These are phyloP conservation scores for Centrapalus pauciflorus DNA, from an alignment of 129 eudicot genomes.

Conservation along the genomic window DNA sequence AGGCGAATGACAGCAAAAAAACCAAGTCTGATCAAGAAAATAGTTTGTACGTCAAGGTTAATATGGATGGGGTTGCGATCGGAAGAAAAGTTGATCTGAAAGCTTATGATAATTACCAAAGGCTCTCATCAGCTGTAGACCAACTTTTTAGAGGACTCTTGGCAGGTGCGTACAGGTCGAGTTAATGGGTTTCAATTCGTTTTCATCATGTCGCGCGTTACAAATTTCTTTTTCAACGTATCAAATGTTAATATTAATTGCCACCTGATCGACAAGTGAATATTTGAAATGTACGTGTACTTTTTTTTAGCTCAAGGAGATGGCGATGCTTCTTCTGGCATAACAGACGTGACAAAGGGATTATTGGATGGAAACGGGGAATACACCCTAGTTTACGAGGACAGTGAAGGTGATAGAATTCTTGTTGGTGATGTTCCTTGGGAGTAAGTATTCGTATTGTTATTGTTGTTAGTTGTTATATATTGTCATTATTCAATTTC, in stretches of 20 bases:
- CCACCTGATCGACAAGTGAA: too few species aligned
- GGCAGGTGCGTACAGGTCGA: too few species aligned
- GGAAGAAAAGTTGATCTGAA: conserved; percentile 75
- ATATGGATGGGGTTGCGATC: conserved; percentile 73
- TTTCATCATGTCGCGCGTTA: too few species aligned
- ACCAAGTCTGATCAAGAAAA: conserved; percentile 18
- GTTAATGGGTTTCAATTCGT: too few species aligned
- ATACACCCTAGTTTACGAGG: conserved; percentile 90
- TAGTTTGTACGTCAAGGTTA: conserved; percentile 60
- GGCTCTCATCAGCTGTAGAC: conserved; percentile 59
- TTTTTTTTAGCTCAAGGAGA: conserved; percentile 64
- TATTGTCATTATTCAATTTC: not conserved
- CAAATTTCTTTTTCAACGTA: too few species aligned
- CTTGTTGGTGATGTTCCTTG: conserved; percentile 99
- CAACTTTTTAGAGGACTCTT: conserved; percentile 60
- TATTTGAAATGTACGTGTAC: not conserved
- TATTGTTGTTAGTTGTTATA: not conserved
- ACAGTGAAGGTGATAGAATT: conserved; percentile 95
- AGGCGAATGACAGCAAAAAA: conserved; percentile 19
- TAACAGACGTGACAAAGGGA: conserved; percentile 39
- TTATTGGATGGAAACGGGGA: conserved; percentile 77
- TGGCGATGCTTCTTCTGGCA: conserved; percentile 31
- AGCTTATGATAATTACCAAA: conserved; percentile 51
- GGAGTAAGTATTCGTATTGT: conserved; percentile 61
- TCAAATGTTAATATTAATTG: too few species aligned